Base-by-base conservation (phyloP, 225 moss, liverwort and hornwort species). In the Pleurozium schreberi region DNA sequence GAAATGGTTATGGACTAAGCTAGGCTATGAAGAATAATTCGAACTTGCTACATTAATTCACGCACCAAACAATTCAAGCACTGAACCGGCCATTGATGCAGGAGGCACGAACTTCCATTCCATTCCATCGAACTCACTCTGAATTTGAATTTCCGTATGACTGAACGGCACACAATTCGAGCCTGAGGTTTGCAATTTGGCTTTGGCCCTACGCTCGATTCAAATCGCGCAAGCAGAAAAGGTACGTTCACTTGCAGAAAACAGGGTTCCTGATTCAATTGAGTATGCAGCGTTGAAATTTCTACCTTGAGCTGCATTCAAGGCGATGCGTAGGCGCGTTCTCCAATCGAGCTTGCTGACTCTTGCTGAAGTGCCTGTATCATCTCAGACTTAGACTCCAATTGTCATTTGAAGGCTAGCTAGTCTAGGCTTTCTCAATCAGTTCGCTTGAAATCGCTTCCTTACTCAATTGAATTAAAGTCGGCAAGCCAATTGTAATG, bases 251-350 rank as follows among this genome's bases (percentile, higher is more conserved):
- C 63, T 63, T 14, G 40, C 69, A 57, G 25, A 50, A 26, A n/a
- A 67, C 14, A 70, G 15, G 81, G 15, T 58, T 70, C 25, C 20
- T 38, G 31, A 52, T 67, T 66, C 40, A 11, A 31, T 14, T 14
- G 53, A 40, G 16, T 19, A 14, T 50, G 49, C 57, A 19, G 20
- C 13, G 43, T 18, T 80, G 36, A 13, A 57, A 57, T 16, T n/a
- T n/a, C 38, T 90, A 95, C 95, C 96, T 95, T 95, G 95, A 26
- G 96, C 92, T 83, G 96, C 92, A 85, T 96, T 92, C 52, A 96
- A 55, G 84, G 87, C 92, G 38, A 96, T 90, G 43, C 67, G 78
- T 36, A 95, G 92, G 84, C 96, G 93, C 30, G 67, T 88, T 34
- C 83, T 88, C 93, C 95, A 96, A 82, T 93, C 91, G 25, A 95